Base-by-base conservation (phyloP, 495 filamentous ascomycete species). In the Neurospora tetrasperma region DNA sequence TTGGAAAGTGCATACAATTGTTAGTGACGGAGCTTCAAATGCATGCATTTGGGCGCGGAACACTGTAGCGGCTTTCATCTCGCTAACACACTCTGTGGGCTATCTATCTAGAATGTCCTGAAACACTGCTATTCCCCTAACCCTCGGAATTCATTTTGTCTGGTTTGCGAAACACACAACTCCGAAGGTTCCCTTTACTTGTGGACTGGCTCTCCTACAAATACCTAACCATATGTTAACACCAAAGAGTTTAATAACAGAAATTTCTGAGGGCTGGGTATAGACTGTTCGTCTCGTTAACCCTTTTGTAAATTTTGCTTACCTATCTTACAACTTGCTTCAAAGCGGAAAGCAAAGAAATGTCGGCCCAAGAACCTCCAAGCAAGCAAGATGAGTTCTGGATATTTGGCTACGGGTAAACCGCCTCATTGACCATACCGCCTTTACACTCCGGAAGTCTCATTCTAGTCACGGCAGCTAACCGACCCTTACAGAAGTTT, bases 361-460 rank as follows among this genome's bases (percentile, higher is more conserved):
- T 78, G 78, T 66, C 78, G 71, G 71, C 38, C 72, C 70, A 79
- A 69, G 77, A 42, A 7, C 23, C 76, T 18, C n/a, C 68, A n/a
- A 71, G 74, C 35, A 42, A 73, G 42, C 71, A 69, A 7, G 78
- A 71, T 80, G 92, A 93, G 76, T 92, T 95, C 75, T 97, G 94
- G 94, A 83, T 97, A 68, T 97, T 95, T 83, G 94, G 94, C 42
- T 97, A 97, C 78, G 94, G 94, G 93, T 96, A 81, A 81, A 86
- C 84, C 42, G 40, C 20, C 27, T 42, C 35, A 73, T 27, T 18
- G 20, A 4, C 23, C 62, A 27, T 70, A 38, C 43, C 31, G 38
- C 46, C 38, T 72, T 40, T 6, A 1, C 20, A 27, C 48, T 2
- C 48, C 23, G 4, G 20, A 5, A 14, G 48, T 59, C 48, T 54